Base-by-base conservation (phyloP, 306 rosid genomes). In the Trifolium repens region DNA sequence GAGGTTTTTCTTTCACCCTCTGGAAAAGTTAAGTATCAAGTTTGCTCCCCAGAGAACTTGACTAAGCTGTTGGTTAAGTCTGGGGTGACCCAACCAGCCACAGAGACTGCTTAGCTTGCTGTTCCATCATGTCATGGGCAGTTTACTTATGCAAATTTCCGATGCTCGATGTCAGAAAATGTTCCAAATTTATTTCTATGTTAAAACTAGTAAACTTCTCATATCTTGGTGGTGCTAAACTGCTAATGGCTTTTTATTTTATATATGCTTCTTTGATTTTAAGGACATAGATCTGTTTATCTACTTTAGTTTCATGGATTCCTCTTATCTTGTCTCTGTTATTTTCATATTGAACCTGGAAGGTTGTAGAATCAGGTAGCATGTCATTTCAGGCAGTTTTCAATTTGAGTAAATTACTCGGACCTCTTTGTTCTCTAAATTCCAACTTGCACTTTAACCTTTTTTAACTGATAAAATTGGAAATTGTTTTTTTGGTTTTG, bases 61-160 rank as follows among this genome's bases (percentile, higher is more conserved):
- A 81, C 83, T 71, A 85, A 85, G 66, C 82, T 85, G 46, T 61
- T 85, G 67, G 88, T 81, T 71, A 85, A 85, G 79, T 14, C 0
- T 75, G 88, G 85, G 9, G 88, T 85, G 47, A 81, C 88, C 44
- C 88, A 81, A 79, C 85, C 88, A 9, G 80, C 85, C 60, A 72
- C 85, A 11, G 85, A 85, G 35, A 71, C 85, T 71, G 85, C 85
- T 44, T 85, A 85, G 84, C 52, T 78, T 60, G 76, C 37, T 42
- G 32, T 78, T 60, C 59, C 67, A 35, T 42, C 13, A 9, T 81
- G 73, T 49, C 35, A 22, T 49, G 43, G 74, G 67, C 66, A 46
- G 43, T 34, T 71, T 65, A 66, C 24, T 43, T 37, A 61, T 80
- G 35, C 32, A n/a, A 61, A 43, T 52, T 61, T 73, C 68, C 4